These are phyloP conservation scores for Cryptococcus sp. DNA, from an alignment of 1,284 basidiomycete genomes.

Conservation along the genomic window DNA sequence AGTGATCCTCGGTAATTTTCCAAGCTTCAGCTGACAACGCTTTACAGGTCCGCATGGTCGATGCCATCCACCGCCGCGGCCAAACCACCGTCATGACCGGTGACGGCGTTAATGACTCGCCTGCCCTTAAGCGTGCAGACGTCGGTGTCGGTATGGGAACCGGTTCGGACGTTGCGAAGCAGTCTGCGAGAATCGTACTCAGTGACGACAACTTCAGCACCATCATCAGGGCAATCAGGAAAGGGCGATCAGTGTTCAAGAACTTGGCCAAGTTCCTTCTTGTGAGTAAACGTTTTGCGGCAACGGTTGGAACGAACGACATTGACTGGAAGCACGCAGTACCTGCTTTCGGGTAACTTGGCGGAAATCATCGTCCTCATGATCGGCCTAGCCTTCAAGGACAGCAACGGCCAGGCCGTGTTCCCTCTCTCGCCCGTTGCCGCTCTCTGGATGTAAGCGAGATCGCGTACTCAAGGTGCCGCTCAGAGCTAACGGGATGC, in stretches of 20 bases:
- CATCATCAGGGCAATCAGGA: constrained; percentile 63
- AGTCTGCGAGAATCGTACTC: constrained; percentile 61
- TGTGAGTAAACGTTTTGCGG: constrained; percentile 9
- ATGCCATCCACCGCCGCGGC: constrained; percentile 57
- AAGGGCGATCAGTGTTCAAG: constrained; percentile 59
- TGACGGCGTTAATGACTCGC: constrained; percentile 60
- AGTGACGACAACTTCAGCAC: constrained; percentile 71
- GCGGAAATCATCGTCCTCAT: constrained; percentile 61
- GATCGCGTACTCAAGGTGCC: not conserved
- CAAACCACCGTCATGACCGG: constrained; percentile 52
- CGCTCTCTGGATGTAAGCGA: constrained; percentile 58
- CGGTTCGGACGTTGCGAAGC: constrained; percentile 66
- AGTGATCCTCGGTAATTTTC: not conserved
- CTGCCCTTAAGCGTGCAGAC: constrained; percentile 58
- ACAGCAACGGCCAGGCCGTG: constrained; percentile 57
- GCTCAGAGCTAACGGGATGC: not conserved
- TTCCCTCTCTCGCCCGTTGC: constrained; percentile 67
- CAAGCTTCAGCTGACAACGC: not conserved
- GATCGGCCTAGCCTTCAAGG: constrained; percentile 66
- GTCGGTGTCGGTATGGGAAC: constrained; percentile 69
- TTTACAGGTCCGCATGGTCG: constrained; percentile 55
- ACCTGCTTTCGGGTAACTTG: constrained; percentile 60
- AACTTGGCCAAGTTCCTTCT: constrained; percentile 52
- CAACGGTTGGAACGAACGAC: not conserved
- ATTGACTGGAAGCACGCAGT: constrained; percentile 17